These are phyloP conservation scores for Paecilomyces fulvus DNA, from an alignment of 2,329 filamentous ascomycete genomes.

Conservation along the genomic window DNA sequence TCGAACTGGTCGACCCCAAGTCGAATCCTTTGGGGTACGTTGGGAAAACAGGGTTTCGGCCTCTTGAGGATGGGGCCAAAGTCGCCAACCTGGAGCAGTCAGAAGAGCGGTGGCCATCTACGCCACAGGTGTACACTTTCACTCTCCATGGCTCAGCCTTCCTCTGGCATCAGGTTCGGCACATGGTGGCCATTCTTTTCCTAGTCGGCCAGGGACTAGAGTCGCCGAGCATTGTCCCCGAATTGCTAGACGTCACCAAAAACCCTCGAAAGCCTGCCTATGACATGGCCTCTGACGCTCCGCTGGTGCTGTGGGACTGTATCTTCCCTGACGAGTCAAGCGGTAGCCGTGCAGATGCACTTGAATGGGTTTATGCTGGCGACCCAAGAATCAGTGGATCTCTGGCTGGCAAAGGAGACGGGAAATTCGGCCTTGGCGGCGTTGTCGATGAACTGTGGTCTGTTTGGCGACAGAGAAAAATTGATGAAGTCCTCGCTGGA, in stretches of 20 bases:
- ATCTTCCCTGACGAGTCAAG: slow-evolving; percentile 59
- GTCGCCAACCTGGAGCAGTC: slow-evolving; percentile 7
- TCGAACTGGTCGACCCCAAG: slow-evolving; percentile 57
- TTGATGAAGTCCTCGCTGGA: slow-evolving; percentile 78
- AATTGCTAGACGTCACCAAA: slow-evolving; percentile 63
- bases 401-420: slow-evolving; percentile 40
- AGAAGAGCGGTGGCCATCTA: slow-evolving; percentile 22
- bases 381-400: slow-evolving; percentile 44
- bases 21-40: slow-evolving; percentile 51
- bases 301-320: slow-evolving; percentile 93
- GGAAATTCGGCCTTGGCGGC: slow-evolving; percentile 57
- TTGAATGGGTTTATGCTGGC: slow-evolving; percentile 73
- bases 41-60: slow-evolving; percentile 37
- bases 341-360: slow-evolving; percentile 46
- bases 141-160: slow-evolving; percentile 85
- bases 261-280: slow-evolving; percentile 76
- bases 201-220: slow-evolving; percentile 84
- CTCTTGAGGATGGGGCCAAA: slow-evolving; percentile 15
- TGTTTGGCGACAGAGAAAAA: slow-evolving; percentile 73
- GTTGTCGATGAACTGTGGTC: slow-evolving; percentile 72
- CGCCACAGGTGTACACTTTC: slow-evolving; percentile 72
- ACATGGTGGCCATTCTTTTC: slow-evolving; percentile 91
- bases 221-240: slow-evolving; percentile 59
- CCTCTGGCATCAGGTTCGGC: slow-evolving; percentile 94
- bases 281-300: slow-evolving; percentile 81